Base-by-base conservation (phyloP, 2,329 filamentous ascomycete genomes). In the Fusarium austroafricanum region DNA sequence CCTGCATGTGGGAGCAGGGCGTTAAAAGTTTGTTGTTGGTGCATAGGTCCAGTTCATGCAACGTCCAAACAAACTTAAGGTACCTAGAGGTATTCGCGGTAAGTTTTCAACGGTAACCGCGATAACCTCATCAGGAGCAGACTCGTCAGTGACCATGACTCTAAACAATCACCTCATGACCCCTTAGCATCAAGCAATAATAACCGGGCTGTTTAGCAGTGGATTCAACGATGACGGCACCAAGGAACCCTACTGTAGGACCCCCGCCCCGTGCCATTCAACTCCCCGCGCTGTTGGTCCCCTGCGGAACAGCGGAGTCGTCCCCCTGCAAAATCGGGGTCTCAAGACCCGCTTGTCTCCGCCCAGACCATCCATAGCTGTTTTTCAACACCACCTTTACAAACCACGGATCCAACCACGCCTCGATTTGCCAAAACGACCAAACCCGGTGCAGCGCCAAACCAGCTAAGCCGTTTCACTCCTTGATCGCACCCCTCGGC, bases 381-480 rank as follows among this genome's bases (percentile, higher is more conserved):
- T 62, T 61, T 63, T 71, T 56, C 68, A 72, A 71, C 67, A 73
- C 66, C 64, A 72, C 59, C 67, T 66, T 61, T 42, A 60, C 61
- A 65, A 52, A 51, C 61, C 61, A 64, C 60, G 38, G 61, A 66
- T 61, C 55, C 60, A 65, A 53, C 68, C 26, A 62, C 66, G 64
- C 53, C 51, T 65, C 61, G 53, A 60, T 61, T 66, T 47, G 59
- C 51, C 56, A 58, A 47, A 56, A 55, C 33, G 37, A 50, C 49
- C 69, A 60, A 64, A 65, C 61, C 71, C 45, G 65, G 64, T 65
- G 46, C 59, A 54, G 51, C 49, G 38, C 56, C 49, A 69, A 61
- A 61, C 31, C 56, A 46, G 53, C 61, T 53, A 60, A 65, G 53
- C 58, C 52, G 42, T 60, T 67, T 53, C 51, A 45, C 45, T 63